These are phyloP conservation scores for Aspergillus hortae DNA, from an alignment of 2,329 filamentous ascomycete genomes.

Conservation along the genomic window DNA sequence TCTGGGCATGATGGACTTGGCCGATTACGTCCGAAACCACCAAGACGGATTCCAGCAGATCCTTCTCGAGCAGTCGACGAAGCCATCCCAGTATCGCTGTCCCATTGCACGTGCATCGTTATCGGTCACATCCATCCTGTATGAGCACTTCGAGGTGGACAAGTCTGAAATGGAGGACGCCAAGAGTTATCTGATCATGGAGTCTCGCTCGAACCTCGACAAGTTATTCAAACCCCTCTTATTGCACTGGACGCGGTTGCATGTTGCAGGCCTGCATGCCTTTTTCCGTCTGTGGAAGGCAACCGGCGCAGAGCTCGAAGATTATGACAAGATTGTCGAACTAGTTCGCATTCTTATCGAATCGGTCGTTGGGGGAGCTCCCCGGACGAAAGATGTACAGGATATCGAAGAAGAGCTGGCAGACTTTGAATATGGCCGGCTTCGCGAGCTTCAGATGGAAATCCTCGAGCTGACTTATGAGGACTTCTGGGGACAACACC, in stretches of 20 bases:
- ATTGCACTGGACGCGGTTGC: conserved; percentile 87
- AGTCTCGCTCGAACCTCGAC: conserved; percentile 75
- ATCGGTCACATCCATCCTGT: conserved; percentile 80
- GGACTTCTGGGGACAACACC: conserved; percentile 87
- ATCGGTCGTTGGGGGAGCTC: conserved; percentile 78
- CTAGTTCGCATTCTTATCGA: conserved; percentile 86
- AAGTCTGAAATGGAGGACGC: conserved; percentile 75
- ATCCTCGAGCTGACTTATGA: conserved; percentile 87
- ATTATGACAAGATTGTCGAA: conserved; percentile 92
- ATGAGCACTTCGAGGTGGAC: conserved; percentile 94
- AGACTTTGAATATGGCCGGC: conserved; percentile 72
- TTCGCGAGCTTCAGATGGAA: conserved; percentile 90
- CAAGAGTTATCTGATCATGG: conserved; percentile 69
- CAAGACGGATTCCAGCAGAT: conserved; percentile 92
- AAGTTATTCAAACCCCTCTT: conserved; percentile 81
- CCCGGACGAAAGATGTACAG: conserved; percentile 75
- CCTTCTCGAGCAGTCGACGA: conserved; percentile 80
- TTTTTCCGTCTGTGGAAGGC: conserved; percentile 93
- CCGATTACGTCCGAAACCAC: conserved; percentile 87
- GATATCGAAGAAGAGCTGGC: conserved; percentile 87
- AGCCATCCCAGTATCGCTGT: conserved; percentile 68
- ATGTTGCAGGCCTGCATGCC: conserved; percentile 77
- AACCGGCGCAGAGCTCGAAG: conserved; percentile 76
- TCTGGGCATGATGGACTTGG: conserved; percentile 94
- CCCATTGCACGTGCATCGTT: conserved; percentile 84